Percentiles rank a stretch among this genome's conserved stretches.
These are phyloP conservation scores for Melocanna baccifera DNA, from an alignment of 176 grass and related monocot species.

Conservation along the genomic window DNA sequence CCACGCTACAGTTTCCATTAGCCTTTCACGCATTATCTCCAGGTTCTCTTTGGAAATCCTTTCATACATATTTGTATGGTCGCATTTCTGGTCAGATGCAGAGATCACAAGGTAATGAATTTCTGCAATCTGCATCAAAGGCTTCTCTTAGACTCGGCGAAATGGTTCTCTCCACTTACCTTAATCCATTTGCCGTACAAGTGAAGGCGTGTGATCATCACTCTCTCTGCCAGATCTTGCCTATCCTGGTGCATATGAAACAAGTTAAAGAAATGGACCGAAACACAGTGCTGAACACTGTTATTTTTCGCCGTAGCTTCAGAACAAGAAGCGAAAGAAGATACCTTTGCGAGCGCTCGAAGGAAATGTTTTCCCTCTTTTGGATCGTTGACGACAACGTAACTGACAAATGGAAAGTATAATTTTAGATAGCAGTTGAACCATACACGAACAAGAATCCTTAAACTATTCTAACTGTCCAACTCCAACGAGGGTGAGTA, in stretches of 20 bases:
- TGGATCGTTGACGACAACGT: constrained; percentile 49
- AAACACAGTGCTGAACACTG: background rate
- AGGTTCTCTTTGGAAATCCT: constrained; percentile 84
- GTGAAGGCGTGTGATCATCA: constrained; percentile 92
- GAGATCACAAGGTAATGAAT: background rate
- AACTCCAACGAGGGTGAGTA: no score
- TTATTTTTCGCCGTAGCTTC: background rate
- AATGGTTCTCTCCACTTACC: constrained; percentile 24
- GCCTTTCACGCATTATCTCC: constrained; percentile 73
- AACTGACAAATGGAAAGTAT: constrained; percentile 39
- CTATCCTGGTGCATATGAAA: constrained; percentile 45
- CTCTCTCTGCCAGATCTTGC: constrained; percentile 83
- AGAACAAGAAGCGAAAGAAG: background rate
- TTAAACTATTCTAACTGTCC: background rate
- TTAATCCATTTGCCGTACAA: constrained; percentile 91
- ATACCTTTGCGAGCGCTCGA: constrained; percentile 63
- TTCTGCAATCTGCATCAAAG: background rate
- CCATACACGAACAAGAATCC: background rate
- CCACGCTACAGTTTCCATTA: constrained; percentile 87
- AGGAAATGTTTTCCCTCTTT: constrained; percentile 71
- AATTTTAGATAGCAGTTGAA: background rate
- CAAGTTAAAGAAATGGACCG: background rate
- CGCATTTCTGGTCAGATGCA: constrained; percentile 59
- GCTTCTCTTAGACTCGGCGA: background rate
- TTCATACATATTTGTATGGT: constrained; percentile 86